Percentiles rank a stretch among this genome's conserved stretches.
phyloP scores from a whole-genome alignment of 2,329 filamentous ascomycete species.

The Monosporascus sp. region DNA sequence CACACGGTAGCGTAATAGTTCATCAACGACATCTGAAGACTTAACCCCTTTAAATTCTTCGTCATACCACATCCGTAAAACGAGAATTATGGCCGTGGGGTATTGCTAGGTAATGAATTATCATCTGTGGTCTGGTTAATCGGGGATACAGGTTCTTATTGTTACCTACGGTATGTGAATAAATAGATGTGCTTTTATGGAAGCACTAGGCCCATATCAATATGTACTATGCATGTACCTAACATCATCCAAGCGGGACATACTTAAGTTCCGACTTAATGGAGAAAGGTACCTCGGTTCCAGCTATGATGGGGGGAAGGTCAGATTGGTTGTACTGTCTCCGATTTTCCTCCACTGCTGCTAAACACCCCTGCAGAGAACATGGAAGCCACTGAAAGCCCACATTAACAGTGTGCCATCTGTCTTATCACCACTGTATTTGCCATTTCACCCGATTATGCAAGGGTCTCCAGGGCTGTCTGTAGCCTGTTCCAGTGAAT shows the following conservation, averaged over 20 bases:
- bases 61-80: no score
- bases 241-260: no score
- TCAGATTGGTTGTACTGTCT: neutral
- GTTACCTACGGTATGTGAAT: no score
- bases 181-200: no score
- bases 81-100: no score
- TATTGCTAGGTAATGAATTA: no score
- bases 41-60: no score
- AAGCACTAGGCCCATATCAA: no score
- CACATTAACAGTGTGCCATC: neutral
- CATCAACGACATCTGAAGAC: neutral
- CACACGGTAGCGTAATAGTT: neutral
- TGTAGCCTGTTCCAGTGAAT: neutral
- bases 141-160: no score
- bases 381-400: neutral
- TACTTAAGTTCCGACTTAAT: neutral
- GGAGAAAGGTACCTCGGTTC: neutral
- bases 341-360: neutral
- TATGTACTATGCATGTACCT: no score
- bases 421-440: neutral
- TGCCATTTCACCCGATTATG: neutral
- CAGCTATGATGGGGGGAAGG: neutral
- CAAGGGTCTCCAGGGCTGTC: neutral
- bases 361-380: neutral
- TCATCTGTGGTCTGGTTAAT: no score